phyloP scores from a whole-genome alignment of 805 yeast species.

The Candida wancherniae region DNA sequence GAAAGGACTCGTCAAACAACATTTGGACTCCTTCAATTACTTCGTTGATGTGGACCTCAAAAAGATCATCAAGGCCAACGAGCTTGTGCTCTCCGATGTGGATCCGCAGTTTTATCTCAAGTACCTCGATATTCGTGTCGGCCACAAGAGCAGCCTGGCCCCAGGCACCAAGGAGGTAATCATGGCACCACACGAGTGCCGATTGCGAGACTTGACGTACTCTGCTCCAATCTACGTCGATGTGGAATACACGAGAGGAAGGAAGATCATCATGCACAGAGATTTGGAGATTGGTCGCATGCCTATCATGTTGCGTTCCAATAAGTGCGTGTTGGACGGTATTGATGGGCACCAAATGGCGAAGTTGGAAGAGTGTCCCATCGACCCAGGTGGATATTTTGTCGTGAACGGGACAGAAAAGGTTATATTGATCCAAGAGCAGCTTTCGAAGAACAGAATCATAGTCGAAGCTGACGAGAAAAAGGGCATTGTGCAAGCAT shows the following conservation, averaged over 20 bases:
- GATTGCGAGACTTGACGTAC: constrained; percentile 89
- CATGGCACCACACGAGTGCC: constrained; percentile 89
- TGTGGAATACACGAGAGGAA: constrained; percentile 94
- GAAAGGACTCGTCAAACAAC: constrained; percentile 95
- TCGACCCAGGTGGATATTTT: constrained; percentile 98
- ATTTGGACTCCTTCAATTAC: constrained; percentile 95
- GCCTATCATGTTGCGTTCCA: constrained; percentile 97
- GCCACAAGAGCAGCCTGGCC: constrained; percentile 60
- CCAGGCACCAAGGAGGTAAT: constrained; percentile 53
- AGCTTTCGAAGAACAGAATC: constrained; percentile 92
- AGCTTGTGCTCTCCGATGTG: constrained; percentile 83
- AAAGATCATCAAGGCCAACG: constrained; percentile 89
- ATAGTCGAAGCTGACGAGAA: constrained; percentile 97
- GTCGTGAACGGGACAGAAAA: constrained; percentile 97
- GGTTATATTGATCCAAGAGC: constrained; percentile 95
- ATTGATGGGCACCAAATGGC: constrained; percentile 85
- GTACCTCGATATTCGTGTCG: constrained; percentile 89
- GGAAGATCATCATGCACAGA: constrained; percentile 82
- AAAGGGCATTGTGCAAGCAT: constrained; percentile 91
- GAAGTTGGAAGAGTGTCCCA: constrained; percentile 82
- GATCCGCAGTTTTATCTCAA: constrained; percentile 95
- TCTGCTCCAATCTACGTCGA: constrained; percentile 95
- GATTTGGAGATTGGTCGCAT: constrained; percentile 94
- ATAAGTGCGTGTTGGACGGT: constrained; percentile 82
- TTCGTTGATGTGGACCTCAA: constrained; percentile 91